Evolutionary conservation across 306 rosid genomes (phyloP).

Genomic region (Carpinus viminea): DNA sequence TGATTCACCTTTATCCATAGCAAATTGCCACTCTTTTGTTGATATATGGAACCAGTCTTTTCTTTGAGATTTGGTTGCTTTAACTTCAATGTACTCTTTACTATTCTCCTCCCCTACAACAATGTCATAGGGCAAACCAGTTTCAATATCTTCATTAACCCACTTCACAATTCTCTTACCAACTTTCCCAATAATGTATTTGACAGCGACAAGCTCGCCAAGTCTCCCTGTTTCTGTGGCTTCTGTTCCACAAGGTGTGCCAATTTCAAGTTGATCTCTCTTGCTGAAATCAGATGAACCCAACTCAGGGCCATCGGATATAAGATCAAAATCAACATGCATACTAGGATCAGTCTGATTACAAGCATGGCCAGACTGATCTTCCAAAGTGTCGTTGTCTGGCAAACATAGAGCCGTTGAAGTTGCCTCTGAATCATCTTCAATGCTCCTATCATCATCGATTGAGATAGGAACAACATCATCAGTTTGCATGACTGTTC

Average conservation of each 20-base stretch:
- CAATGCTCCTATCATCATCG: constrained; percentile 46
- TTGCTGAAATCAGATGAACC: constrained; percentile 31
- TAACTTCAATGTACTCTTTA: constrained; percentile 77
- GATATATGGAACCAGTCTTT: constrained; percentile 90
- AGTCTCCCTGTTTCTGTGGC: constrained; percentile 60
- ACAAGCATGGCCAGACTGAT: constrained; percentile 30
- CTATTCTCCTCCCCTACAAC: constrained; percentile 43
- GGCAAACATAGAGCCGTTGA: constrained; percentile 39
- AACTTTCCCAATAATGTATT: constrained; percentile 51
- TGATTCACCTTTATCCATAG: constrained; percentile 63
- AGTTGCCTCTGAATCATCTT: constrained; percentile 31
- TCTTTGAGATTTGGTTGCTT: constrained; percentile 64
- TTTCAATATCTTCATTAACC: constrained; percentile 74
- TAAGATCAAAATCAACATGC: constrained; percentile 32
- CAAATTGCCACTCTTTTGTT: constrained; percentile 76
- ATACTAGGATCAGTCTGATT: constrained; percentile 28
- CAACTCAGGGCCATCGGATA: constrained; percentile 5
- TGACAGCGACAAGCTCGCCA: constrained; percentile 71
- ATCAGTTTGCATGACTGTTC: constrained; percentile 23
- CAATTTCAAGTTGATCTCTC: constrained; percentile 50
- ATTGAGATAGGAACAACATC: constrained; percentile 43
- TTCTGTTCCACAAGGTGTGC: constrained; percentile 48
- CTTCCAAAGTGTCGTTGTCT: constrained; percentile 37
- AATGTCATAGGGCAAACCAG: constrained; percentile 77
- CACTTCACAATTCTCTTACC: constrained; percentile 54